A percentile compares a stretch with the other conserved stretches of the same genome.
These are phyloP conservation scores for Pestalotiopsis fici DNA, from an alignment of 2,329 filamentous ascomycete species.

Conservation along the genomic window DNA sequence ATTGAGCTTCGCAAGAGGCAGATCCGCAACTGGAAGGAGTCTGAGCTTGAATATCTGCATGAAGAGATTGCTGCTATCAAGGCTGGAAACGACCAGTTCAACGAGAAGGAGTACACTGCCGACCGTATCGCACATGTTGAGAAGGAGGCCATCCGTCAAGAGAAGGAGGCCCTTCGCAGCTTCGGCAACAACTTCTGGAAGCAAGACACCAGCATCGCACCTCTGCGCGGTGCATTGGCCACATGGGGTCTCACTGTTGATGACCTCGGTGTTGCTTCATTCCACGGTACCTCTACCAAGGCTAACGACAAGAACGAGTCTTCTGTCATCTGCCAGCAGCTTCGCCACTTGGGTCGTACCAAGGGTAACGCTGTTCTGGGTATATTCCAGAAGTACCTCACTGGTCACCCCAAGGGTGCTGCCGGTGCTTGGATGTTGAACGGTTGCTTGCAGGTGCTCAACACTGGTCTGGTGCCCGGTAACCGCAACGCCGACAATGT, in stretches of 20 bases:
- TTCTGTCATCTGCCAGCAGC: slow-evolving; percentile 93
- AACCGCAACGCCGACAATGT: slow-evolving; percentile 99
- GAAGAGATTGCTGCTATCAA: slow-evolving; percentile 93
- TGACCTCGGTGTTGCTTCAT: slow-evolving; percentile 91
- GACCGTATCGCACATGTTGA: slow-evolving; percentile 87
- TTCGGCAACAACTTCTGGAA: slow-evolving; percentile 99
- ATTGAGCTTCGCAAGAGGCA: slow-evolving; percentile 91
- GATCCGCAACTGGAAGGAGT: slow-evolving; percentile 96
- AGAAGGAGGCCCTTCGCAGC: slow-evolving; percentile 89
- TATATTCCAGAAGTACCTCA: slow-evolving; percentile 99
- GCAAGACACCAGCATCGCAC: slow-evolving; percentile 88
- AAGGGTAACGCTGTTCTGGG: slow-evolving; percentile 96
- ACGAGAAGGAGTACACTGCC: slow-evolving; percentile 81
- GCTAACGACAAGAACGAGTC: slow-evolving; percentile 99
- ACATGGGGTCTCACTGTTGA: slow-evolving; percentile 98
- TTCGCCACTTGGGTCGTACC: slow-evolving; percentile 89
- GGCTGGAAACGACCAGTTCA: slow-evolving; percentile 71
- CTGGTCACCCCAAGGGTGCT: slow-evolving; percentile 98
- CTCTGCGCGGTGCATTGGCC: slow-evolving; percentile 90
- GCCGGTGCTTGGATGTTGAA: slow-evolving; percentile 99
- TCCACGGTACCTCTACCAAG: slow-evolving; percentile 98
- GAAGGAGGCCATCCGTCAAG: slow-evolving; percentile 83
- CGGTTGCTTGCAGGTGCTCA: slow-evolving; percentile 92
- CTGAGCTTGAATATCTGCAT: slow-evolving; percentile 88
- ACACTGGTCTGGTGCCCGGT: slow-evolving; percentile 89